Conservation (phyloP, 805 yeast species). For the Millerago galiae region DNA sequence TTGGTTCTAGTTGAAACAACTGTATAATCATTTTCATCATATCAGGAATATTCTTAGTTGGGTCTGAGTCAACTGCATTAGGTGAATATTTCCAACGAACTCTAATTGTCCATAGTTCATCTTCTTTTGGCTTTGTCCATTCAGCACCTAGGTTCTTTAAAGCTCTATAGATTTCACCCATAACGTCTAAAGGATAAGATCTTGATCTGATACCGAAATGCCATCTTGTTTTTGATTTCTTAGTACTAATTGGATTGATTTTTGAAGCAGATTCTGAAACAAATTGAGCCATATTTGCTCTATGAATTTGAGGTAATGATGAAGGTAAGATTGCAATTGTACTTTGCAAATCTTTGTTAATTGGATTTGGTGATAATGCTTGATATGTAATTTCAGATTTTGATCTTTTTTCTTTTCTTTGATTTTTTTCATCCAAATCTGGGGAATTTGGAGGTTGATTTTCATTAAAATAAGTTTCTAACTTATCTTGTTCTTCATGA, state of each 20-base stretch:
- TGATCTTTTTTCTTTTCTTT: conserved; percentile 11
- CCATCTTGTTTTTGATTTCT: conserved; percentile 94
- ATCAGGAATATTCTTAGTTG: conserved; percentile 44
- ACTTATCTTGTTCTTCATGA: conserved; percentile 32
- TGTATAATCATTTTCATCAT: conserved; percentile 96
- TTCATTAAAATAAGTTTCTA: conserved; percentile 53
- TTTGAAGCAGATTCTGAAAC: conserved; percentile 41
- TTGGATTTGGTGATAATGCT: conserved; percentile 23
- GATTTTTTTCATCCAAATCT: conserved; percentile 12
- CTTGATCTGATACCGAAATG: conserved; percentile 96
- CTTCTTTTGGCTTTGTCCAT: conserved; percentile 94
- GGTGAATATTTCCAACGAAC: conserved; percentile 85
- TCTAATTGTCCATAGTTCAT: conserved; percentile 91
- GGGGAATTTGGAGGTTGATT: conserved; percentile 40
- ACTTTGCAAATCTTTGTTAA: conserved; percentile 38
- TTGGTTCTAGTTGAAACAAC: conserved; percentile 90
- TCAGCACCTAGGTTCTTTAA: conserved; percentile 91
- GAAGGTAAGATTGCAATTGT: conserved; percentile 92
- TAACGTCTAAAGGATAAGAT: conserved; percentile 94
- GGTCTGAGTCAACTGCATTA: conserved; percentile 22
- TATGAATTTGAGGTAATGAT: conserved; percentile 87
- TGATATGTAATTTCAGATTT: conserved; percentile 29
- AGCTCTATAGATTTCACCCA: conserved; percentile 97
- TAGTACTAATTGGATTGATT: conserved; percentile 53
- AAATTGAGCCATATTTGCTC: conserved; percentile 80